Evolutionary conservation across 1,284 basidiomycete species (phyloP), one percentile per base, ranked within the genome.

Genomic region (Polyporus tsugae): DNA sequence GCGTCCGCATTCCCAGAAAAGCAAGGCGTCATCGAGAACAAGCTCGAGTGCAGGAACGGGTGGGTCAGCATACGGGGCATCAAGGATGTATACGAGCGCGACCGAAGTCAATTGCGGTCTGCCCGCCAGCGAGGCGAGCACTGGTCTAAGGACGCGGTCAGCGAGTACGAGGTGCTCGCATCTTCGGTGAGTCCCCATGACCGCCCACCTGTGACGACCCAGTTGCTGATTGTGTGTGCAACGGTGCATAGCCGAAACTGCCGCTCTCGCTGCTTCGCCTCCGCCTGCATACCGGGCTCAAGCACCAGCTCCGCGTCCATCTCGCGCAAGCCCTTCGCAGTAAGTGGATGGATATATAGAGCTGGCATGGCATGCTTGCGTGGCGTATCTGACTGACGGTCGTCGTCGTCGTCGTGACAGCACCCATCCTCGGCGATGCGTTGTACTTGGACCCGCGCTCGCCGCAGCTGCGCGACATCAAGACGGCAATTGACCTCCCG

Each of bases 251-350:
- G 89, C 78, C 83, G 7, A 80, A 77, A 38, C 81, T 77, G 1
- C 88, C 89, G 11, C 63, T 92, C 33, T 87, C 89, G 1, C 81
- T 93, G 55, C 75, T 93, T 49, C 82, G 83, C 49, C 80, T 93
- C 5, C 81, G 80, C 6, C 82, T 91, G 22, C 78, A 84, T 62
- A 91, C 91, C 4, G 91, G 91, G 0, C 75, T 87, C 65, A 93
- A 93, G 76, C 91, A 92, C 68, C 91, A 93, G 72, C 84, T 93
- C n/a, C 86, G 91, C 42, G 82, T 91, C 10, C 90, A 92, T 69
- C 75, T 89, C 29, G 84, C 91, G 0, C 82, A 85, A 62, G 79
- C 77, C 65, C 77, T 93, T 49, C 80, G 82, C 53, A 80, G 87
- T 85, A 70, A 39, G 80, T 71, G 22, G 22, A 49, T 49, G 22